Evolutionary conservation across 2,329 filamentous ascomycete species (phyloP), one percentile per base, ranked within the genome.

Genomic region (Corinectria fuckeliana): DNA sequence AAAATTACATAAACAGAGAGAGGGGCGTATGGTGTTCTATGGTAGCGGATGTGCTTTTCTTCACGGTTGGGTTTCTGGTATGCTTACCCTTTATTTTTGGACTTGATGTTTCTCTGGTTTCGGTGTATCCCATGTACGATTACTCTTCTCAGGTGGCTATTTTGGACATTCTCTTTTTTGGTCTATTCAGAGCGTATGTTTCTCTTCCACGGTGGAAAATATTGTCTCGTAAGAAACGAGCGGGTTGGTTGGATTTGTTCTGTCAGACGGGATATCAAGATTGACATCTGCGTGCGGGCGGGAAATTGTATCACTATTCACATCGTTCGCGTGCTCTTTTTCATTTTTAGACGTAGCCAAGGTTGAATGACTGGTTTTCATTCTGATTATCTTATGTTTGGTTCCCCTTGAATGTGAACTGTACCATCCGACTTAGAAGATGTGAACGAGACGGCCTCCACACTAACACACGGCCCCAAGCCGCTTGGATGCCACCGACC

Each of bases 91-190:
- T 54, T 58, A 60, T 56, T 64, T 63, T 57, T 34, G 10, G 42
- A 38, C 48, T 58, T 38, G 9, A 23, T 54, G 53, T 49, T 48
- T 51, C 30, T 58, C 25, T 56, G 48, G 55, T 42, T 63, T 57
- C 54, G 49, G 49, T 57, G 57, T 54, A 54, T 69, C 57, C 62
- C 68, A 51, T 77, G 76, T 78, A 76, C 65, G 67, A 76, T 56
- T 76, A 77, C 61, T 64, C 57, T 70, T 72, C 68, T 69, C 32
- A 54, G 51, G 39, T 30, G 56, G 42, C 44, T 41, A 45, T 56
- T 32, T 57, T 55, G 56, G 50, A 63, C 28, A 39, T 53, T 50
- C 7, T 50, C 30, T 47, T 56, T 54, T 50, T 39, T 18, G 49
- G 58, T 60, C 57, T 52, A n/a, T 51, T 57, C 49, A 63, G 62